A percentile compares a stretch with the other conserved stretches of the same genome.
These are phyloP conservation scores for Austropuccinia psidii DNA, from an alignment of 1,284 basidiomycete species.

Conservation along the genomic window DNA sequence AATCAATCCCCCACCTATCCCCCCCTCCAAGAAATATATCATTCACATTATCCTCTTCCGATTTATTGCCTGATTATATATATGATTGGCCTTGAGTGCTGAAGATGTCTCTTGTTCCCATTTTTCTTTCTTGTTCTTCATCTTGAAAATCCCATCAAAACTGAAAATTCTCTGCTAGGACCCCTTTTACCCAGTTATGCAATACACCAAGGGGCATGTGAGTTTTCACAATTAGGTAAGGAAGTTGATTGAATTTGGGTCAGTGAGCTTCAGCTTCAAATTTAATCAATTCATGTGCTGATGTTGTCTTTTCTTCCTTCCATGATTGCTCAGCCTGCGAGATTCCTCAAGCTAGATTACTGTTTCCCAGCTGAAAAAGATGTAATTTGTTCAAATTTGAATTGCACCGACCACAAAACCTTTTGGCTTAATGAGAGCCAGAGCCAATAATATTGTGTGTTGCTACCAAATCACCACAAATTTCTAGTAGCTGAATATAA, in stretches of 20 bases:
- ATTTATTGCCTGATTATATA: not conserved
- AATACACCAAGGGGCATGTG: conserved; percentile 2
- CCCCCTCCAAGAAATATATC: not conserved
- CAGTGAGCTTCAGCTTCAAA: not conserved
- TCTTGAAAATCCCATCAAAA: conserved; percentile 10
- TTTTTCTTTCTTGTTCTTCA: not conserved
- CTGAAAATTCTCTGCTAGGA: conserved; percentile 1
- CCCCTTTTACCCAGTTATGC: conserved; percentile 24
- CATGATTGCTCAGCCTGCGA: no score
- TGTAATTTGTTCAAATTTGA: no score
- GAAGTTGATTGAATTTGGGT: conserved; percentile 11
- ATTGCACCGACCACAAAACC: not conserved
- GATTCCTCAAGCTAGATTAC: no score
- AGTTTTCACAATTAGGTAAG: conserved; percentile 8
- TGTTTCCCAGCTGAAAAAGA: no score
- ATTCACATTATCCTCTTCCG: not conserved
- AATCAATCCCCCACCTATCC: not conserved
- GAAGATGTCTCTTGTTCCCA: no score
- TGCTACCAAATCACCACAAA: conserved; percentile 13
- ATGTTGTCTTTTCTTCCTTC: not conserved
- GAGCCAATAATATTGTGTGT: conserved; percentile 3
- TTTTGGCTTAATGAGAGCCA: not conserved
- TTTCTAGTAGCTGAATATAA: not conserved
- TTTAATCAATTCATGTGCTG: not conserved
- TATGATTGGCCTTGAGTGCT: no score